Percentiles rank a stretch among this genome's conserved stretches.
Conservation (phyloP, 192 early-diverging fungal genomes). For the Mortierella antarctica region DNA sequence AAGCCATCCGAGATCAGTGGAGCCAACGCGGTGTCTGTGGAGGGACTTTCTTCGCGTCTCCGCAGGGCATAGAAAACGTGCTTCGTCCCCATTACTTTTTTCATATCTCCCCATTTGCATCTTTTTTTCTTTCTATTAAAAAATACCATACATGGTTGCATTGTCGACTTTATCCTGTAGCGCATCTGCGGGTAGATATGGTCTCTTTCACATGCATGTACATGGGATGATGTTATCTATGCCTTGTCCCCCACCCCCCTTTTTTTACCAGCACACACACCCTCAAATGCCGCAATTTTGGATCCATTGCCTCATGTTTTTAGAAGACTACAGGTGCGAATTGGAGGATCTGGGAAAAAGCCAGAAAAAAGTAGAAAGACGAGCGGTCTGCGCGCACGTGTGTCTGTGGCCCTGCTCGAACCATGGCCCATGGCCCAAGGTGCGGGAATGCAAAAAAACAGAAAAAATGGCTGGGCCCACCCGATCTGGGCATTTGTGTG, state of each 20-base stretch:
- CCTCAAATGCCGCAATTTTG: neutral
- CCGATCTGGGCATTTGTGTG: neutral
- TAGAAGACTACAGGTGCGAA: neutral
- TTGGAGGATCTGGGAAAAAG: neutral
- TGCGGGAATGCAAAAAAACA: neutral
- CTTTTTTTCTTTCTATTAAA: neutral
- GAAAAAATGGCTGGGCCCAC: neutral
- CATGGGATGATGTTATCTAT: neutral
- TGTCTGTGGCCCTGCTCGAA: too few species aligned
- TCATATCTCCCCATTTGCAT: neutral
- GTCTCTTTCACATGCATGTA: too few species aligned
- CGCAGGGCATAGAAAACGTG: slow-evolving; percentile 22
- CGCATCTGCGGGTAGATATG: neutral
- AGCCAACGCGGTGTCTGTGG: slow-evolving; percentile 40
- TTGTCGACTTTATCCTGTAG: neutral
- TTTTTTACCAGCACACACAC: neutral
- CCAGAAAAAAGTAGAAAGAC: neutral
- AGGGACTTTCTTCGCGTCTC: slow-evolving; percentile 38
- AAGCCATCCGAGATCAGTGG: slow-evolving; percentile 41
- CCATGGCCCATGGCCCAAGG: too few species aligned
- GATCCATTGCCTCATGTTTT: neutral
- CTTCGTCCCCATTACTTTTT: slow-evolving; percentile 1
- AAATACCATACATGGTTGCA: neutral
- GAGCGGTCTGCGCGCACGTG: too few species aligned
- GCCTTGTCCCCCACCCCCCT: neutral